Evolutionary conservation across 345 rosid species (phyloP).

Genomic region (Bruguiera gymnorhiza): DNA sequence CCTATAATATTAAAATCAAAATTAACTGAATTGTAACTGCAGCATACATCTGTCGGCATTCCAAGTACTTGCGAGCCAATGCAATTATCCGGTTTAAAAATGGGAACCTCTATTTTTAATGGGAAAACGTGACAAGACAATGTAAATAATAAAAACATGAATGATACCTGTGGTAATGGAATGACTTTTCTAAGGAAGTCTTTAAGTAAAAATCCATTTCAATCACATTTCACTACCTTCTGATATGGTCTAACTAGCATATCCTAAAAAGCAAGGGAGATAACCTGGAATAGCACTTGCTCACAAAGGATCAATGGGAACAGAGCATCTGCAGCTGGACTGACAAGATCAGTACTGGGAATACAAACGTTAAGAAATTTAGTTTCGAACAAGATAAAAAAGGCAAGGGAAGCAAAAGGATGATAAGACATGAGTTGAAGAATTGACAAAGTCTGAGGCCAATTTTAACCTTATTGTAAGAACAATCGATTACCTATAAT

Average conservation of each 20-base stretch:
- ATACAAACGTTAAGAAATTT: constrained; percentile 9
- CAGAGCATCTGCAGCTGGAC: constrained; percentile 94
- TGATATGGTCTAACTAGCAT: neutral
- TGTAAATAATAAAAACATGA: too few species aligned
- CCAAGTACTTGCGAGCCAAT: too few species aligned
- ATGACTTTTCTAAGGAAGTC: too few species aligned
- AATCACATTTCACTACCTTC: neutral
- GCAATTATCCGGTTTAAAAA: too few species aligned
- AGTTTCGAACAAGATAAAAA: neutral
- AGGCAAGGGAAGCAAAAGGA: neutral
- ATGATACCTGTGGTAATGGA: too few species aligned
- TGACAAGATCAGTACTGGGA: constrained; percentile 79
- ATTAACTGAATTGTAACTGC: too few species aligned
- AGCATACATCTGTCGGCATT: too few species aligned
- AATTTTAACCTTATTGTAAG: neutral
- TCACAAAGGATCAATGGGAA: constrained; percentile 94
- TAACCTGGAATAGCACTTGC: constrained; percentile 84
- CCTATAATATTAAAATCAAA: too few species aligned
- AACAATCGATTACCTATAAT: constrained; percentile 60
- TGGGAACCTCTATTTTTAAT: too few species aligned
- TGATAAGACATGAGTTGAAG: neutral
- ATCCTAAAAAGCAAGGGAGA: neutral
- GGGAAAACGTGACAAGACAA: too few species aligned
- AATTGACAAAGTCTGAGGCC: neutral
- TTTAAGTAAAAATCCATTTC: too few species aligned